phyloP scores from a whole-genome alignment of 129 eudicot genomes.

The Flaveria linearis region DNA sequence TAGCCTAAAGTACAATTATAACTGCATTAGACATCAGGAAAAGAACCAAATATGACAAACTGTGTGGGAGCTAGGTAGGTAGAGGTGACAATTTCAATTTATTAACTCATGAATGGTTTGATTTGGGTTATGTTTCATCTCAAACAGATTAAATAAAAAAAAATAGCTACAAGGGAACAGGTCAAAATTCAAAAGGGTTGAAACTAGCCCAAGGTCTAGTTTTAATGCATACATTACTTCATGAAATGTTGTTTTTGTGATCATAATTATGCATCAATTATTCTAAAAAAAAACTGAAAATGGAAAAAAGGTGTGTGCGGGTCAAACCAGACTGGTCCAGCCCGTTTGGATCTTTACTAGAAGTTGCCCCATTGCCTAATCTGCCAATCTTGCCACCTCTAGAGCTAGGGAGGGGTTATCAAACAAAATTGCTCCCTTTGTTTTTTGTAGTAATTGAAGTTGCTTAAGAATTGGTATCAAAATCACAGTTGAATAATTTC shows the following conservation, averaged over 20 bases:
- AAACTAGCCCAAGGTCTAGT: neutral
- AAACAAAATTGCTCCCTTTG: neutral
- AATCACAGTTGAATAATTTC: neutral
- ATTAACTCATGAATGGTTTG: neutral
- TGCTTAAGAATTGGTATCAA: neutral
- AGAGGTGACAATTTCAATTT: neutral
- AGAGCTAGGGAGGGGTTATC: neutral
- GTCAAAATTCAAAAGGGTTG: neutral
- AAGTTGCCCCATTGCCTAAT: neutral
- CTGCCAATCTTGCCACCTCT: neutral
- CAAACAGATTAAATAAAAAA: neutral
- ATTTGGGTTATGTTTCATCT: neutral
- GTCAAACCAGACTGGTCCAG: neutral
- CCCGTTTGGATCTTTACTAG: neutral
- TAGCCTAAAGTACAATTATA: conserved; percentile 48
- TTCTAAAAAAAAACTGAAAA: neutral
- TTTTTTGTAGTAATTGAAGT: neutral
- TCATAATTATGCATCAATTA: neutral
- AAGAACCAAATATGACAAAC: neutral
- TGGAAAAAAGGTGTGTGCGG: neutral
- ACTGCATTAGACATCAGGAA: conserved; percentile 18
- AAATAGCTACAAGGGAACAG: neutral
- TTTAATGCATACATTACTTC: neutral
- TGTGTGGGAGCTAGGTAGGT: neutral
- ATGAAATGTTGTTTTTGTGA: neutral